These are phyloP conservation scores for Talaromyces sp. DNA, from an alignment of 2,329 filamentous ascomycete species.

Conservation along the genomic window DNA sequence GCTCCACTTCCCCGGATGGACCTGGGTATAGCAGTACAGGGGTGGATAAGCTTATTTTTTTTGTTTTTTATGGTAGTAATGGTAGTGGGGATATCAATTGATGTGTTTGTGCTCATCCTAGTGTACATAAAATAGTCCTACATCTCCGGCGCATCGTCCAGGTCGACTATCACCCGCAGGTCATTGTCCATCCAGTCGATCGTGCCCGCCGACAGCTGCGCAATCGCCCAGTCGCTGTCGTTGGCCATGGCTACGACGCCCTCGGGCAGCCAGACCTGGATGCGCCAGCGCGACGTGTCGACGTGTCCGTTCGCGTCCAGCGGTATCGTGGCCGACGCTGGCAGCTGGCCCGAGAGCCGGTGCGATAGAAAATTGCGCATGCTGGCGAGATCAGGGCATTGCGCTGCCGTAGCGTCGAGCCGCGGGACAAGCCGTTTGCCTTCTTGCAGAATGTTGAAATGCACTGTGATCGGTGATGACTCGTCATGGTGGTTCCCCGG, in stretches of 20 bases:
- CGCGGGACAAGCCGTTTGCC: slow-evolving; percentile 37
- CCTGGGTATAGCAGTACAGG: neutral
- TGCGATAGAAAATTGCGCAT: slow-evolving; percentile 28
- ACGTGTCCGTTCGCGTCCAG: slow-evolving; percentile 15
- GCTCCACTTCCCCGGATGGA: slow-evolving; percentile 3
- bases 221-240: slow-evolving; percentile 42
- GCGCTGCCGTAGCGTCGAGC: slow-evolving; percentile 31
- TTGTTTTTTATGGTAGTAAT: neutral
- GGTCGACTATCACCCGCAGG: slow-evolving; percentile 39
- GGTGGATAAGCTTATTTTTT: neutral
- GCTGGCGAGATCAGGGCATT: slow-evolving; percentile 30
- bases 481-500: slow-evolving; percentile 9
- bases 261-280: slow-evolving; percentile 40
- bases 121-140: too few species aligned
- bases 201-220: slow-evolving; percentile 37
- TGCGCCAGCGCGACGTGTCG: slow-evolving; percentile 23
- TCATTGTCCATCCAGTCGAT: slow-evolving; percentile 47
- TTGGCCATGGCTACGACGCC: slow-evolving; percentile 35
- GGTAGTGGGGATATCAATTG: neutral
- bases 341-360: slow-evolving; percentile 27
- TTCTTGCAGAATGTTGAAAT: slow-evolving; percentile 33
- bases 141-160: slow-evolving; percentile 15
- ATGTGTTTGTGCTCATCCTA: neutral
- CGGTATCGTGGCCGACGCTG: slow-evolving; percentile 15
- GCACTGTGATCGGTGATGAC: slow-evolving; percentile 25